Evolutionary conservation across 2,329 filamentous ascomycete genomes (phyloP).

Genomic region (Apiospora aurea): DNA sequence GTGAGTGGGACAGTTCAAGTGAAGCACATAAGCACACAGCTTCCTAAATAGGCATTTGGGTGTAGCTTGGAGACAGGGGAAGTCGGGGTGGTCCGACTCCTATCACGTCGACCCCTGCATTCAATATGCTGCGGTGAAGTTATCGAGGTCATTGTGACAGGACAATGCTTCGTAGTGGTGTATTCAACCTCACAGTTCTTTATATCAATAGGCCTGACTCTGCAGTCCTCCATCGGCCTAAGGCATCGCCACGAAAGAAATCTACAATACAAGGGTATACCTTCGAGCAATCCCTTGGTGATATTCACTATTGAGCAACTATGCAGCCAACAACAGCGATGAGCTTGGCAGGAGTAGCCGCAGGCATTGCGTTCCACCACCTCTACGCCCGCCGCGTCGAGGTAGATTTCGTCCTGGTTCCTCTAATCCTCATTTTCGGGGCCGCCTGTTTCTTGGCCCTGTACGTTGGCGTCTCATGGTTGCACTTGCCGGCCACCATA

Average conservation of each 20-base stretch:
- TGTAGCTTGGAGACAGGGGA: background rate
- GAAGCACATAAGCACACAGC: background rate
- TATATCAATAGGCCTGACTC: background rate
- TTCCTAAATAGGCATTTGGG: background rate
- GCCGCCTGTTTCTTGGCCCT: background rate
- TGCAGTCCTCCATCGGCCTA: background rate
- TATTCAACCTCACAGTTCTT: background rate
- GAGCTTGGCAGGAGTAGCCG: background rate
- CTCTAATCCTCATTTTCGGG: background rate
- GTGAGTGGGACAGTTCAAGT: background rate
- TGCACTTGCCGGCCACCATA: background rate
- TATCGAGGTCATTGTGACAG: background rate
- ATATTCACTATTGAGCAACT: background rate
- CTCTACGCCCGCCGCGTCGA: constrained; percentile 27
- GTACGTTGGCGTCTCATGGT: background rate
- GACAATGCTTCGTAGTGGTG: background rate
- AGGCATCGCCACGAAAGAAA: background rate
- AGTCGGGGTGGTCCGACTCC: background rate
- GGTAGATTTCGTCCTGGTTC: constrained; percentile 24
- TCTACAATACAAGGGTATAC: background rate
- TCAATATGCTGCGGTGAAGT: background rate
- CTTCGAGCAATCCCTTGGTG: background rate
- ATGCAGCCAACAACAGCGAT: background rate
- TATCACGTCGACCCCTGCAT: background rate
- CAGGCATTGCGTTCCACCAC: constrained; percentile 27